These are phyloP conservation scores for Sicyos edulis DNA, from an alignment of 306 rosid genomes.

Conservation along the genomic window DNA sequence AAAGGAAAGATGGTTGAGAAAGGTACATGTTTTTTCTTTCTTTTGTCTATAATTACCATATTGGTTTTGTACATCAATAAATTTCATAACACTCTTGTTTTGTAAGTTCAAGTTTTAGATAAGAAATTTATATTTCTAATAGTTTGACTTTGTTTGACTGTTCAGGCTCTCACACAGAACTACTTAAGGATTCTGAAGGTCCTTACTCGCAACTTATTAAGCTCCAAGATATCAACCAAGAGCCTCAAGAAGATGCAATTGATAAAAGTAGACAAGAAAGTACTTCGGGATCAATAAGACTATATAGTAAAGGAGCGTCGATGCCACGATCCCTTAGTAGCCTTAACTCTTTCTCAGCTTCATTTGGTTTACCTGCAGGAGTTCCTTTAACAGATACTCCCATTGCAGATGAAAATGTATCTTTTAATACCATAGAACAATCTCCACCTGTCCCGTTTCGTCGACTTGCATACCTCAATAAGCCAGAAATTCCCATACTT, in stretches of 20 bases:
- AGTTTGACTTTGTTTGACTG: constrained; percentile 9
- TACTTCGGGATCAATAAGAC: constrained; percentile 31
- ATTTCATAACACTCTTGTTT: background rate
- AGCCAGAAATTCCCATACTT: constrained; percentile 61
- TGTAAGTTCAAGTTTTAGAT: background rate
- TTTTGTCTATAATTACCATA: background rate
- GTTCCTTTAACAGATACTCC: constrained; percentile 23
- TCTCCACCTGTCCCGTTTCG: constrained; percentile 40
- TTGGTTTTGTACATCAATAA: background rate
- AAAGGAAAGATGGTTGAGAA: constrained; percentile 42
- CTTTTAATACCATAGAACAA: constrained; percentile 22
- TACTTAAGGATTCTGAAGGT: constrained; percentile 50
- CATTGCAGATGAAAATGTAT: background rate
- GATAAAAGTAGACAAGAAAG: constrained; percentile 31
- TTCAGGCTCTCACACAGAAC: constrained; percentile 59
- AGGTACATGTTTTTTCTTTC: constrained; percentile 25
- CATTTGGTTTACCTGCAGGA: constrained; percentile 35
- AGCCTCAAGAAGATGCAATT: constrained; percentile 27
- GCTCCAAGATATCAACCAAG: constrained; percentile 41
- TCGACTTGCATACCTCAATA: constrained; percentile 63
- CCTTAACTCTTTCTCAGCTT: constrained; percentile 38
- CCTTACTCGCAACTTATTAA: constrained; percentile 59
- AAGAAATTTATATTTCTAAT: background rate
- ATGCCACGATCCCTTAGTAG: constrained; percentile 40
- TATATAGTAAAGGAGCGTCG: constrained; percentile 35